Conservation (phyloP, 768 basidiomycete species). For the Macrolepiota dolichaula region DNA sequence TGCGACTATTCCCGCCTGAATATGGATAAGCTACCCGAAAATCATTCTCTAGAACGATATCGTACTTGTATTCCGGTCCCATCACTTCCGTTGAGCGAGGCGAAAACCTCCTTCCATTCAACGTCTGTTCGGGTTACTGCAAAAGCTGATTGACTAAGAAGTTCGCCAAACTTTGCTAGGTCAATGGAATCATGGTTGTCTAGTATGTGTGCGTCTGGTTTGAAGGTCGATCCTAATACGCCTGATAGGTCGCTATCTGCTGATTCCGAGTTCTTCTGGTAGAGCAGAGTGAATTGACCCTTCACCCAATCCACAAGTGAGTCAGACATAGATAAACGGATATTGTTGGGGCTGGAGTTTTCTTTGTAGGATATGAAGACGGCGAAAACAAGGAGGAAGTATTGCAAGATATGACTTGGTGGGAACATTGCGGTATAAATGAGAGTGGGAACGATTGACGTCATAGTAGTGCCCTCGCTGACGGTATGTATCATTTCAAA, state of each 20-base stretch:
- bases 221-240: neutral
- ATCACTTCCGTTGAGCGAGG: neutral
- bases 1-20: slow-evolving; percentile 33
- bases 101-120: slow-evolving; percentile 33
- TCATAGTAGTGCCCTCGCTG: too few species aligned
- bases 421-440: neutral
- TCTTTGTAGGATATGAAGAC: neutral
- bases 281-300: neutral
- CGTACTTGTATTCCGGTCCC: slow-evolving; percentile 16
- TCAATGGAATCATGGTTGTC: slow-evolving; percentile 24
- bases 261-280: neutral
- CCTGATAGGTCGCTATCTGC: neutral
- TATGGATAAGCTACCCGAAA: neutral
- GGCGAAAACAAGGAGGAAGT: neutral
- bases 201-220: neutral
- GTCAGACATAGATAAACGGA: neutral
- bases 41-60: neutral
- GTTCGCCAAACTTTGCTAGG: slow-evolving; percentile 24
- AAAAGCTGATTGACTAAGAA: slow-evolving; percentile 18
- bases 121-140: slow-evolving; percentile 20
- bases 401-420: neutral
- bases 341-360: neutral
- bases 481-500: too few species aligned
- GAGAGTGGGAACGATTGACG: neutral
- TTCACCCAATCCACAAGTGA: slow-evolving; percentile 1